phyloP scores from a whole-genome alignment of 257 asterid genomes.

The Gentiana straminea region DNA sequence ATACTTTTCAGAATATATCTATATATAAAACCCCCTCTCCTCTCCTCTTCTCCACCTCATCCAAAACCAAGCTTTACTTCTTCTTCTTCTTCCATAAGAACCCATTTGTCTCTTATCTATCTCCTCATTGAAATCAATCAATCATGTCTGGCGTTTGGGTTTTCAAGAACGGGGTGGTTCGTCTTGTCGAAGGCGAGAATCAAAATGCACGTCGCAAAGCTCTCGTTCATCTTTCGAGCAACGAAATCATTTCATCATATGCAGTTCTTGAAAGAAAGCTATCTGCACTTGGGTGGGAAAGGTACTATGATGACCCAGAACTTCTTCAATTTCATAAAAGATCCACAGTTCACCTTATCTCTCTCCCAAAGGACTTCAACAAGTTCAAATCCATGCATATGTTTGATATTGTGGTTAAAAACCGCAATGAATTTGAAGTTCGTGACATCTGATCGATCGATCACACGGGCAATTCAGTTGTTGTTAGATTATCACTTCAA shows the following conservation, averaged over 20 bases:
- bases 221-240: constrained; percentile 22
- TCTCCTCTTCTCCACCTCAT: too few species aligned
- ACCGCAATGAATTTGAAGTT: constrained; percentile 29
- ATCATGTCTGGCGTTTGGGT: constrained; percentile 39
- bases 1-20: too few species aligned
- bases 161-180: constrained; percentile 30
- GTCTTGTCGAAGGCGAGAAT: constrained; percentile 33
- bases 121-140: too few species aligned
- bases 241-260: constrained; percentile 30
- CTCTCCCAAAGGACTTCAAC: constrained; percentile 37
- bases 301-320: constrained; percentile 39
- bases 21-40: too few species aligned
- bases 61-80: too few species aligned
- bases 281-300: constrained; percentile 34
- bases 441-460: constrained; percentile 15
- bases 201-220: constrained; percentile 25
- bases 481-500: too few species aligned
- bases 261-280: constrained; percentile 25
- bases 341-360: constrained; percentile 37
- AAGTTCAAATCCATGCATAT: constrained; percentile 37
- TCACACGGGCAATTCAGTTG: too few species aligned
- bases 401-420: constrained; percentile 35
- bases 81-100: too few species aligned
- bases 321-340: constrained; percentile 39
- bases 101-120: too few species aligned